Base-by-base conservation (phyloP, 2,329 filamentous ascomycete genomes). In the Aspergillus hiratsukae region DNA sequence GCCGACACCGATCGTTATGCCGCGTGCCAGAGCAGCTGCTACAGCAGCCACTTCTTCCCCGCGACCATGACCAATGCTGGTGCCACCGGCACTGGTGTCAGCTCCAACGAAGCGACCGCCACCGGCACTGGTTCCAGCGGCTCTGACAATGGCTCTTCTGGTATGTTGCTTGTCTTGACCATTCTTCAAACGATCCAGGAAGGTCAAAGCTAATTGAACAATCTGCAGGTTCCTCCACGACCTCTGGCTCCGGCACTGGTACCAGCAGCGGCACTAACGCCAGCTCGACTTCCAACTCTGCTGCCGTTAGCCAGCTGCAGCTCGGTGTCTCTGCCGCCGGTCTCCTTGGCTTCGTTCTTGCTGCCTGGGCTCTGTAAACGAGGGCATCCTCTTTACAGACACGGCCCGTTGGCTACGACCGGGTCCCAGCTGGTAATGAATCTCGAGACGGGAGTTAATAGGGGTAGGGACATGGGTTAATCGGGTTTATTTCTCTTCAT, bases 1-100 rank as follows among this genome's bases (percentile, higher is more conserved):
- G 68, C 67, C 11, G 80, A 77, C 57, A 79, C 76, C 35, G 60
- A 76, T 52, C 70, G 70, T 57, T 83, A 78, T 62, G 73, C 75
- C 58, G 60, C 72, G 49, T 84, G 81, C 68, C 74, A 80, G 65
- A 70, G 77, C 52, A 64, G 66, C 56, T 84, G 81, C 73, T 79
- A 78, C 69, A 73, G 67, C 66, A 76, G 71, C 58, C 70, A 77
- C 65, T 82, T 79, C 74, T 76, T 80, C 66, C 74, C 69, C 10
- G 64, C 65, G 51, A 69, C 64, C 29, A 61, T 56, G 35, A 56
- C 52, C 37, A 55, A 57, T 11, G 62, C 60, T 43, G 58, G 54
- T 37, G 51, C 59, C 57, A 60, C 64, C 55, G 65, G 57, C 46
- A 55, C 61, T 49, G 59, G 58, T 48, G 54, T 51, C 48, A 23